phyloP scores from a whole-genome alignment of 805 yeast genomes.

The Spathaspora arborariae region DNA sequence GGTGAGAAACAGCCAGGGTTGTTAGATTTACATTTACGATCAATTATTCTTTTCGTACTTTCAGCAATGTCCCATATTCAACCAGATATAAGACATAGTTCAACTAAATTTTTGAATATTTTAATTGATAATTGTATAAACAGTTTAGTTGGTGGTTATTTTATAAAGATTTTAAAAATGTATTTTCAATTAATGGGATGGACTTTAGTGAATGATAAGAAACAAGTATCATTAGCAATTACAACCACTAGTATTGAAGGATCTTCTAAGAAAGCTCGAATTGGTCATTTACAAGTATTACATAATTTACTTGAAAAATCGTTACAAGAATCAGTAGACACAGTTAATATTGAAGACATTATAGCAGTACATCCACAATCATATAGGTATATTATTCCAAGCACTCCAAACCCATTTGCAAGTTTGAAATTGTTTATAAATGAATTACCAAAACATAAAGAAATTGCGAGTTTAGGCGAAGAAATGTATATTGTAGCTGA shows the following conservation, averaged over 20 bases:
- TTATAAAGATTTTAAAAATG: constrained; percentile 65
- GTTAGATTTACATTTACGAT: constrained; percentile 56
- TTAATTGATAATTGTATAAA: constrained; percentile 50
- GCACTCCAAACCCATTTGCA: constrained; percentile 59
- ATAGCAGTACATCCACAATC: constrained; percentile 45
- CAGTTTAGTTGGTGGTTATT: constrained; percentile 53
- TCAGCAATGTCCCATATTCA: constrained; percentile 93
- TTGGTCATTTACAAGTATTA: constrained; percentile 41
- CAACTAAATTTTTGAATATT: constrained; percentile 62
- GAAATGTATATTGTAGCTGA: constrained; percentile 31
- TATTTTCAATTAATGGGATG: constrained; percentile 73
- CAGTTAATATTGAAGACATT: constrained; percentile 14
- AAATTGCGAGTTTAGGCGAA: constrained; percentile 4
- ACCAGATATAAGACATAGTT: constrained; percentile 69
- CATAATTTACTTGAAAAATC: constrained; percentile 44
- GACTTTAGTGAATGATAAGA: constrained; percentile 44
- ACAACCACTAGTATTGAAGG: constrained; percentile 31
- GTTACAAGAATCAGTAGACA: constrained; percentile 17
- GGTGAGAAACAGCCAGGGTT: constrained; percentile 50
- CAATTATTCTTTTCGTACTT: constrained; percentile 67
- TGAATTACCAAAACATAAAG: constrained; percentile 16
- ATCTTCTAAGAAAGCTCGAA: constrained; percentile 33
- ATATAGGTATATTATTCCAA: constrained; percentile 49
- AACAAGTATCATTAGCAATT: constrained; percentile 31
- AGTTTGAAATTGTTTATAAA: constrained; percentile 56